A percentile compares a stretch with the other conserved stretches of the same genome.
Conservation (phyloP, 257 asterid genomes). For the Nyctanthes arbortristis region DNA sequence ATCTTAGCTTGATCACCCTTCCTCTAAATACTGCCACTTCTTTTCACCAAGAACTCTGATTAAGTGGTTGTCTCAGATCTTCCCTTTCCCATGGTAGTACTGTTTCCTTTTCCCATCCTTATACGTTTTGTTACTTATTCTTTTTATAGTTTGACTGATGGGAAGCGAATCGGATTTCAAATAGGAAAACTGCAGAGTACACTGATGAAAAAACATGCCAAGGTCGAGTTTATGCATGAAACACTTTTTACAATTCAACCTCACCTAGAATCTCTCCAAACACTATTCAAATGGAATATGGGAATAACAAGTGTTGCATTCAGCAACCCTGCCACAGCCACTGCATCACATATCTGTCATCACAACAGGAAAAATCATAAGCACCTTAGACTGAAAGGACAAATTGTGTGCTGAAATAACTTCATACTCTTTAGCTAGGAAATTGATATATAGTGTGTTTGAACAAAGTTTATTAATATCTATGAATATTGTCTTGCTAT, state of each 20-base stretch:
- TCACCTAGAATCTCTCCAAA: constrained; percentile 98
- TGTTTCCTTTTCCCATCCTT: not conserved
- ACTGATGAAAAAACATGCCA: constrained; percentile 8
- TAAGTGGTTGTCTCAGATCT: not conserved
- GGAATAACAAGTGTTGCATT: constrained; percentile 98
- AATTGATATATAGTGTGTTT: constrained; percentile 11
- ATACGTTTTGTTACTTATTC: not conserved
- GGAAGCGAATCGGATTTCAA: not conserved
- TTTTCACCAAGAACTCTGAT: not conserved
- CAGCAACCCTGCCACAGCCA: constrained; percentile 95
- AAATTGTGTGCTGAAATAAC: not conserved
- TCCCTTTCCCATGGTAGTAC: too few relatives aligned
- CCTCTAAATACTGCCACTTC: too few relatives aligned
- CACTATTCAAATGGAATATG: constrained; percentile 94
- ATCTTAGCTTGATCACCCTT: too few relatives aligned
- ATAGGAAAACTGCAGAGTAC: not conserved
- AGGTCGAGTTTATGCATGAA: not conserved
- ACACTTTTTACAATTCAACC: constrained; percentile 13
- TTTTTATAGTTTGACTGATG: not conserved
- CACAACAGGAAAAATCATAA: constrained; percentile 17
- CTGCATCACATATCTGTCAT: constrained; percentile 97
- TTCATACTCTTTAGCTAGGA: not conserved
- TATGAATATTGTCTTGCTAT: not conserved
- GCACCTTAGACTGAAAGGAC: constrained; percentile 3
- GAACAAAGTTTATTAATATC: not conserved